A percentile compares a stretch with the other conserved stretches of the same genome.
Evolutionary conservation across 176 grass and related monocot species (phyloP).

Genomic region (Phragmites australis): DNA sequence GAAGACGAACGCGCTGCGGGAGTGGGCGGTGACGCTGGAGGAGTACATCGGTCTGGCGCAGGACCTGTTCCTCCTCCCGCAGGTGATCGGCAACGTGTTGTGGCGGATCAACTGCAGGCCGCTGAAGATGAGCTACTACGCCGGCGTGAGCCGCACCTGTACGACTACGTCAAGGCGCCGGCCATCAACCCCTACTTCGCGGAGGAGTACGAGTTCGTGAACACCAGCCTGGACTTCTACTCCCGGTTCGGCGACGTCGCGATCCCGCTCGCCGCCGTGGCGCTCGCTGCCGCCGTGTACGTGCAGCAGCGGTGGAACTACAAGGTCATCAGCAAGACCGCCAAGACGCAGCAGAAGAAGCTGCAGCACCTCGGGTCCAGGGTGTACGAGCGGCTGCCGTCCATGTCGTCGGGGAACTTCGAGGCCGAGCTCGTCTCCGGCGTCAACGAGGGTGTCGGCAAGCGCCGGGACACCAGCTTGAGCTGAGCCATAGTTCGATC

Average conservation of each 20-base stretch:
- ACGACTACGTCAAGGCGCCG: slow-evolving; percentile 77
- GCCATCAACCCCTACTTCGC: slow-evolving; percentile 87
- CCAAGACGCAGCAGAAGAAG: slow-evolving; percentile 77
- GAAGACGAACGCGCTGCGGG: slow-evolving; percentile 64
- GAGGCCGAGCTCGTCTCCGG: slow-evolving; percentile 82
- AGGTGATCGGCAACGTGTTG: slow-evolving; percentile 75
- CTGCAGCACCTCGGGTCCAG: slow-evolving; percentile 80
- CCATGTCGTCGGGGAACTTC: slow-evolving; percentile 66
- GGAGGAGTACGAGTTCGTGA: slow-evolving; percentile 88
- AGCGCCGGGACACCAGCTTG: slow-evolving; percentile 35
- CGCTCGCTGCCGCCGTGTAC: slow-evolving; percentile 58
- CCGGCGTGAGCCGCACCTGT: slow-evolving; percentile 75
- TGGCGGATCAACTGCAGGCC: slow-evolving; percentile 84
- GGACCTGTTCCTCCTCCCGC: slow-evolving; percentile 83
- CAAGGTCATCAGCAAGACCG: slow-evolving; percentile 72
- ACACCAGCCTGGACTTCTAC: slow-evolving; percentile 88
- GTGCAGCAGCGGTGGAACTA: slow-evolving; percentile 92
- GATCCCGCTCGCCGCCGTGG: slow-evolving; percentile 62
- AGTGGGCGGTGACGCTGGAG: slow-evolving; percentile 76
- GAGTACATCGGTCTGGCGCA: slow-evolving; percentile 83
- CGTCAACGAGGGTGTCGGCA: slow-evolving; percentile 44
- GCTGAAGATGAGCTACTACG: slow-evolving; percentile 76
- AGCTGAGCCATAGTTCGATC: background rate
- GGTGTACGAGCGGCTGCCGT: slow-evolving; percentile 85
- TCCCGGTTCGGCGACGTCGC: slow-evolving; percentile 79